Conservation (phyloP, 768 basidiomycete species). For the Pholiota microspora region DNA sequence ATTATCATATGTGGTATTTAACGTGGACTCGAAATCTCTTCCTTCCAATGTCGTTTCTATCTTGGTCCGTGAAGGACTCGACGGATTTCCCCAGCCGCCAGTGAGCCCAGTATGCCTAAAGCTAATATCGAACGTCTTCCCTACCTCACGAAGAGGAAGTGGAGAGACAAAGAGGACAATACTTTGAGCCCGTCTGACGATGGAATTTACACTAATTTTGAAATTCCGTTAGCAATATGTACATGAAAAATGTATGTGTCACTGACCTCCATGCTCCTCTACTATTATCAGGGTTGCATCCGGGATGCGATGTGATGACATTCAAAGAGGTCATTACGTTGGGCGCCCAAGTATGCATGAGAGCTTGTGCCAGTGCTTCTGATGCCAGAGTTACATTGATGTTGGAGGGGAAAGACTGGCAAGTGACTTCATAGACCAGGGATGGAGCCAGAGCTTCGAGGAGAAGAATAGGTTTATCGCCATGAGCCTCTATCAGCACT, state of each 20-base stretch:
- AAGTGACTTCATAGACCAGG: not conserved
- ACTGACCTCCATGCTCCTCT: not conserved
- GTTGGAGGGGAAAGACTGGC: not conserved
- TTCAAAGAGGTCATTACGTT: not conserved
- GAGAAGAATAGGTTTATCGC: not conserved
- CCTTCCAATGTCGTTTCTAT: not conserved
- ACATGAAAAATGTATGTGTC: not conserved
- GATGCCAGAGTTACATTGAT: not conserved
- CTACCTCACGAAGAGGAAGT: not conserved
- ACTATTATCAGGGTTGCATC: not conserved
- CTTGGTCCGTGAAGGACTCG: not conserved
- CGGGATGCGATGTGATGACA: not conserved
- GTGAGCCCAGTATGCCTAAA: not conserved
- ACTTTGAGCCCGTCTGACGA: not conserved
- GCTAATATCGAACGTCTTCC: not conserved
- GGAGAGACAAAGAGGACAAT: not conserved
- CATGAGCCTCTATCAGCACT: not conserved
- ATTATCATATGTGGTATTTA: not conserved
- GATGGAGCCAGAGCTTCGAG: not conserved
- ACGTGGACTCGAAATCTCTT: not conserved
- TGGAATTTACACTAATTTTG: not conserved
- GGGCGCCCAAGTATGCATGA: not conserved
- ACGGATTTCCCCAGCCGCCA: not conserved
- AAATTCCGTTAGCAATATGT: not conserved
- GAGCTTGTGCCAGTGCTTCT: not conserved